Conservation (phyloP, 345 rosid genomes). For the Eucalyptus decipiens region DNA sequence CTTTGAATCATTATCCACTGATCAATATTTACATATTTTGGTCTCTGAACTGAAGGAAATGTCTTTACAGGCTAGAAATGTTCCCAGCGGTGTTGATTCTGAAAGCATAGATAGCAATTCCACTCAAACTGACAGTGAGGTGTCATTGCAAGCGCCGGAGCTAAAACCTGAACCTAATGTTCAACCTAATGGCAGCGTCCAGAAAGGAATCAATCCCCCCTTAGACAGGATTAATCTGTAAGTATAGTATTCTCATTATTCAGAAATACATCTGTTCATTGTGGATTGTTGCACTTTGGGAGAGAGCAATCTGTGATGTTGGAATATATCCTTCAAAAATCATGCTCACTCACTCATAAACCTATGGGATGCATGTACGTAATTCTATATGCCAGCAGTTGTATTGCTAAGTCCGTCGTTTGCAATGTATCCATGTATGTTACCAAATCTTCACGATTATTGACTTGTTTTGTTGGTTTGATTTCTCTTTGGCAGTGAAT, state of each 20-base stretch:
- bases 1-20: background rate
- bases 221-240: conserved; percentile 70
- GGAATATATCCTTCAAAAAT: background rate
- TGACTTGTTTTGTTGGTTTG: background rate
- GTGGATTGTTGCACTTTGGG: background rate
- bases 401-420: background rate
- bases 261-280: background rate
- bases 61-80: conserved; percentile 26
- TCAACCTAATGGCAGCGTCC: conserved; percentile 5
- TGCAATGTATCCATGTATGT: background rate
- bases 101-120: background rate
- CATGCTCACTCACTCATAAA: background rate
- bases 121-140: background rate
- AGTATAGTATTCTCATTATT: conserved; percentile 5
- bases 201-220: conserved; percentile 28
- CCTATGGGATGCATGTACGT: background rate
- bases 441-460: background rate
- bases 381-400: background rate
- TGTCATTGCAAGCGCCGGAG: background rate
- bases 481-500: conserved; percentile 34
- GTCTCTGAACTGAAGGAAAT: background rate
- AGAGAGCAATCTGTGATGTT: background rate
- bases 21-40: background rate
- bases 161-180: conserved; percentile 7
- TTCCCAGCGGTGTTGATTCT: background rate